Base-by-base conservation (phyloP, 148 eudicot species). In the Rhododendron vialii region DNA sequence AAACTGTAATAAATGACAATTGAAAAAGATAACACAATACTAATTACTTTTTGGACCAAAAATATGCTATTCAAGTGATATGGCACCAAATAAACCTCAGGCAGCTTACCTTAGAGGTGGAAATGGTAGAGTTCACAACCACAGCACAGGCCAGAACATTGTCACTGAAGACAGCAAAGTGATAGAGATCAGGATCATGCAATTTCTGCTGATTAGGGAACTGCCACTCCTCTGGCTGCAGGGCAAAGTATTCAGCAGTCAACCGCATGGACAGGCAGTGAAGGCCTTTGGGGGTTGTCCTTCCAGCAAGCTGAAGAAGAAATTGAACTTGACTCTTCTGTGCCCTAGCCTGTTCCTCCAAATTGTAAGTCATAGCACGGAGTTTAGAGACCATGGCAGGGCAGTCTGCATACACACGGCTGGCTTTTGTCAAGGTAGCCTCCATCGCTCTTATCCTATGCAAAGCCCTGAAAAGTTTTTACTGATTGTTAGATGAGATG, bases 241-340 rank as follows among this genome's bases (percentile, higher is more conserved):
- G 84, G 71, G 92, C 86, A 87, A 98, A 98, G 88, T 91, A 98
- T 59, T 94, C 95, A 7, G 94, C 84, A 78, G 98, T 95, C 85
- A 98, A 88, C 86, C 92, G 91, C 99, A 98, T 98, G 82, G 99
- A 98, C 84, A 98, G 98, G 90, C 99, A 98, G 88, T 98, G 99
- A 84, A 94, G 95, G 87, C 98, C 96, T 90, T 93, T 98, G 6
- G 99, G 98, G 1, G 98, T 98, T 86, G 98, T 98, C 90, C 98
- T 93, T 87, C 96, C 98, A 77, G 96, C 94, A 85, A 98, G 93
- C 87, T 90, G 95, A 78, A 88, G 87, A 65, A 98, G 95, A 90
- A 93, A 94, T 63, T 88, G 61, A 61, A 92, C 86, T 87, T 93
- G 92, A 67, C 84, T 88, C 90, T 90, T 94, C 83, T 91, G 95